phyloP scores from a whole-genome alignment of 495 filamentous ascomycete species.

The Penicillium bialowiezense region DNA sequence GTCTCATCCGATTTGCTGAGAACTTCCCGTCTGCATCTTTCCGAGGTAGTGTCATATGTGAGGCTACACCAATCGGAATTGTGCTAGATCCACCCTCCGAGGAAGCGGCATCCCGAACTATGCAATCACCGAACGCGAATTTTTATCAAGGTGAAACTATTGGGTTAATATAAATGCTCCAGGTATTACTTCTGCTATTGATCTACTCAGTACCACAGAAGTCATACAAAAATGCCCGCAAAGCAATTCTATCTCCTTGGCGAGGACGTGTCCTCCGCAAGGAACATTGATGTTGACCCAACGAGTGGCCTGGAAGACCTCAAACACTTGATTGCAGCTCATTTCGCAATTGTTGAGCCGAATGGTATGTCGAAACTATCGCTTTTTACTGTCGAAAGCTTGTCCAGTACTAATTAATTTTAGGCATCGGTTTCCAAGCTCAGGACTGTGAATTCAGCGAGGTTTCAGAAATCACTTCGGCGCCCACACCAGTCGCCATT shows the following conservation, averaged over 20 bases:
- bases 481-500: conserved; percentile 27
- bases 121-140: not conserved
- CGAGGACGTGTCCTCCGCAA: conserved; percentile 26
- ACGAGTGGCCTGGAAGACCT: conserved; percentile 20
- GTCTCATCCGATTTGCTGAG: not conserved
- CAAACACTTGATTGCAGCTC: conserved; percentile 32
- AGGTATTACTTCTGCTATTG: not conserved
- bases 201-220: not conserved
- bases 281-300: conserved; percentile 21
- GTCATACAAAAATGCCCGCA: conserved; percentile 20
- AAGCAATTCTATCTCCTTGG: conserved; percentile 37
- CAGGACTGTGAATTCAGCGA: conserved; percentile 21
- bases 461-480: conserved; percentile 27
- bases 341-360: conserved; percentile 28
- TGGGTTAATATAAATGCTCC: conserved; percentile 3
- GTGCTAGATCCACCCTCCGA: not conserved
- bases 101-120: conserved; percentile 2
- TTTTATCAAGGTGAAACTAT: not conserved
- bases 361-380: conserved; percentile 9
- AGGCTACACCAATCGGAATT: not conserved
- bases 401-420: too few relatives aligned
- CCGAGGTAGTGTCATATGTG: not conserved
- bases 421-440: conserved; percentile 38
- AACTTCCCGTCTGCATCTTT: not conserved
- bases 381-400: too few relatives aligned